phyloP scores from a whole-genome alignment of 2,329 filamentous ascomycete genomes.

The Colletotrichum orchidophilum region DNA sequence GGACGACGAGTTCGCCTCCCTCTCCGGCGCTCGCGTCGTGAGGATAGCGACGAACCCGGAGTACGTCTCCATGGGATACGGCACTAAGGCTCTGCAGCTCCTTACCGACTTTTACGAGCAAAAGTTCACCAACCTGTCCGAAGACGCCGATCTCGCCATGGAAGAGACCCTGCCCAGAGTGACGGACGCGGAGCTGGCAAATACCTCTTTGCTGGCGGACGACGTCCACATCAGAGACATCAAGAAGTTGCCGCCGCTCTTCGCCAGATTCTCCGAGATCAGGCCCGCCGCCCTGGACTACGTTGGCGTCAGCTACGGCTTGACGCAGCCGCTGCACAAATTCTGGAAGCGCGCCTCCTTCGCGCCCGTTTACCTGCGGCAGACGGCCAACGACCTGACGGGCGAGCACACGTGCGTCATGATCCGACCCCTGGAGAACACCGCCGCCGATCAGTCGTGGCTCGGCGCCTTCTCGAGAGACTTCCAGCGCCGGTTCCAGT shows the following conservation, averaged over 20 bases:
- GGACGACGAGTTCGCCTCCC: conserved; percentile 92
- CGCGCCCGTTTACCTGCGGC: conserved; percentile 89
- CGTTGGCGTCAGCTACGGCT: conserved; percentile 92
- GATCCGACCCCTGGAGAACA: conserved; percentile 79
- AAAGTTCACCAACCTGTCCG: conserved; percentile 85
- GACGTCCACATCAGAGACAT: conserved; percentile 92
- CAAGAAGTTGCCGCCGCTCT: conserved; percentile 90
- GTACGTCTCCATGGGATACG: conserved; percentile 92
- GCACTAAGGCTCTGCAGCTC: conserved; percentile 85
- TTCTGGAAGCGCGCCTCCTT: conserved; percentile 96
- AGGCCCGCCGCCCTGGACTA: conserved; percentile 87
- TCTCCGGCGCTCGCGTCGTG: conserved; percentile 92
- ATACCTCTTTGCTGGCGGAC: conserved; percentile 81
- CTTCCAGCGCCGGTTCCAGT: conserved; percentile 93
- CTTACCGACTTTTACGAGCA: conserved; percentile 94
- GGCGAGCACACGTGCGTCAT: conserved; percentile 99
- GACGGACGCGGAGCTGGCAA: conserved; percentile 83
- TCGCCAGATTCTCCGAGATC: conserved; percentile 86
- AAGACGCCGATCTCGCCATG: conserved; percentile 65
- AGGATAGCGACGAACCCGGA: conserved; percentile 97
- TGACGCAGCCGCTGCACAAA: conserved; percentile 87
- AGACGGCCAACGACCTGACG: conserved; percentile 95
- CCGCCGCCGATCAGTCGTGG: conserved; percentile 80
- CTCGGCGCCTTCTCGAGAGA: conserved; percentile 90
- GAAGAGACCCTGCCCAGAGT: conserved; percentile 78